Evolutionary conservation across 306 rosid genomes (phyloP), one percentile per base, ranked within the genome.

Genomic region (Crataegus laevigata): DNA sequence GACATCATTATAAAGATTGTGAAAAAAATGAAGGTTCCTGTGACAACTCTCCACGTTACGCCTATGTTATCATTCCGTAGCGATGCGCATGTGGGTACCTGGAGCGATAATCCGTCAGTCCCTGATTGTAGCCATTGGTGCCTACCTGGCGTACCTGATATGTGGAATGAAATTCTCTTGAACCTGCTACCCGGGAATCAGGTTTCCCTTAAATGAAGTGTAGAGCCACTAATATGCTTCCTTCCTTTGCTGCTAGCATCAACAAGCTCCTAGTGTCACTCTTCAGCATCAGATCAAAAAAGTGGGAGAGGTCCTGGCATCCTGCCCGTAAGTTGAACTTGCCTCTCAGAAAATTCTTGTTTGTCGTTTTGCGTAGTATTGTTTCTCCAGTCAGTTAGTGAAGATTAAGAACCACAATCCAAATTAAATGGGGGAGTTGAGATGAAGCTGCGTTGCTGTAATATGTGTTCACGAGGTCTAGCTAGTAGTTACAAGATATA

Each of bases 91-190:
- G 96, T 89, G 28, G 96, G 99, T 8, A 68, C 78, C 24, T 92
- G 97, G 93, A 88, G 92, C 67, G 91, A 86, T 69, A 83, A 90
- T 40, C 96, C 99, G 15, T 86, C 92, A 4, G 89, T 92, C 11
- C 86, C 91, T 8, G 97, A 94, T 71, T 94, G 99, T 77, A 94
- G 97, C 88, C 99, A 94, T 79, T 94, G 98, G 98, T 94, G 97
- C 79, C 88, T 91, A 9, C 98, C 98, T 1, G 98, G 98, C 52
- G 98, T 94, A 74, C 99, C 99, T 85, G 99, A 94, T 80, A 85
- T 85, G 86, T 94, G 99, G 97, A 94, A 94, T 63, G 93, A 94
- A 83, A 87, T 94, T 87, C 87, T 94, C 73, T 78, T 94, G 76
- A 88, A 83, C 80, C 79, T 86, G 68, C 84, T 87, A 18, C 74